Conservation (phyloP, 2,329 filamentous ascomycete species). For the Penicillium aurantiogriseum region DNA sequence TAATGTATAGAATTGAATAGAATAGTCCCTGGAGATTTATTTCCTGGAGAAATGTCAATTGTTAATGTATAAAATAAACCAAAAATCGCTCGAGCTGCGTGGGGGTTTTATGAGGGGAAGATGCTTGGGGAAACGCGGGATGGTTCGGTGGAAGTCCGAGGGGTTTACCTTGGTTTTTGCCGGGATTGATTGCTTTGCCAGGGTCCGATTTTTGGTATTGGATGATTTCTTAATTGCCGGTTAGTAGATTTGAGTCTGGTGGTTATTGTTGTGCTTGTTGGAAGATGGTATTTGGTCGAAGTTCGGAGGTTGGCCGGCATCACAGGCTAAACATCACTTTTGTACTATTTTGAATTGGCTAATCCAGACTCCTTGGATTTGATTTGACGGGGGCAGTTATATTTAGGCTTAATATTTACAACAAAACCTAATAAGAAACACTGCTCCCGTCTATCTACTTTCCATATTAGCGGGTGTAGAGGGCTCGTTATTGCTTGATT, state of each 20-base stretch:
- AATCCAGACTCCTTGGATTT: neutral
- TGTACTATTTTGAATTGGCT: neutral
- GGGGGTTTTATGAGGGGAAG: slow-evolving; percentile 17
- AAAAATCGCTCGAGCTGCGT: neutral
- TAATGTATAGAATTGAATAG: neutral
- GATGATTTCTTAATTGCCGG: neutral
- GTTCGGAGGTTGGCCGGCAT: neutral
- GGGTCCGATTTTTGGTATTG: neutral
- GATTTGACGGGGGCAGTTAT: neutral
- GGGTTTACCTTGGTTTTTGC: neutral
- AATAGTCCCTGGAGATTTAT: neutral
- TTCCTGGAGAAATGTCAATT: neutral
- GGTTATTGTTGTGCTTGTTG: neutral
- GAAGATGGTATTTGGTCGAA: neutral
- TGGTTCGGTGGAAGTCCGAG: slow-evolving; percentile 22
- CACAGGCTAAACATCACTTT: neutral
- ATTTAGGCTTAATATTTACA: neutral
- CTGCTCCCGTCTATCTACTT: neutral
- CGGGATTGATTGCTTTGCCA: neutral
- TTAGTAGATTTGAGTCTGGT: neutral
- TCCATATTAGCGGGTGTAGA: neutral
- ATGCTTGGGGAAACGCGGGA: slow-evolving; percentile 19
- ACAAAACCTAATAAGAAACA: neutral
- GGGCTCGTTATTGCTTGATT: neutral
- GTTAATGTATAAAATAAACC: neutral